phyloP scores from a whole-genome alignment of 352 stramenopile species.

The Lagenidium sp. region DNA sequence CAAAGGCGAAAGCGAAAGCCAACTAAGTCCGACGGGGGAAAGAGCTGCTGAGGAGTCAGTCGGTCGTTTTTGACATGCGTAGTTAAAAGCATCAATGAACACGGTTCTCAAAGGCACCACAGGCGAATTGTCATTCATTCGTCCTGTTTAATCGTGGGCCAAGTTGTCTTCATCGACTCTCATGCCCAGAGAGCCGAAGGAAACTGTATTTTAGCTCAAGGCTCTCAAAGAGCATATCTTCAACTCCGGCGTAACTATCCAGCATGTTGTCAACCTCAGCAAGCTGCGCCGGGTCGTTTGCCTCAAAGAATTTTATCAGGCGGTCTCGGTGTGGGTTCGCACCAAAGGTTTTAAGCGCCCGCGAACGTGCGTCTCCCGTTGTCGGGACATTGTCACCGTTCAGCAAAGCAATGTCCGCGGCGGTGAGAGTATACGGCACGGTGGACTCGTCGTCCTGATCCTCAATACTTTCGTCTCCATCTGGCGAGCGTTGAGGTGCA shows the following conservation, averaged over 20 bases:
- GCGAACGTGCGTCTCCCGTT: background rate
- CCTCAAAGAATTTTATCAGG: constrained; percentile 51
- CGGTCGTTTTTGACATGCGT: too few relatives aligned
- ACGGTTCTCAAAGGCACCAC: too few relatives aligned
- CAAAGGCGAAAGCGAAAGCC: constrained; percentile 40
- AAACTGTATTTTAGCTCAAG: constrained; percentile 82
- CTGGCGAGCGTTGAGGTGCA: background rate
- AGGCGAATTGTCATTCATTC: too few relatives aligned
- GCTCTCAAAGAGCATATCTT: constrained; percentile 69
- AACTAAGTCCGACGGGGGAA: too few relatives aligned
- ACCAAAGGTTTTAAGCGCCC: too few relatives aligned
- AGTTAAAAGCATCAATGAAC: too few relatives aligned
- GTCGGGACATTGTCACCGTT: constrained; percentile 31
- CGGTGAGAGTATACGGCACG: constrained; percentile 59
- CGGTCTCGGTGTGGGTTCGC: constrained; percentile 17
- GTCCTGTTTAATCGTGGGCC: background rate
- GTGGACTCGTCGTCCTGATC: constrained; percentile 8
- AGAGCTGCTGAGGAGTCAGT: too few relatives aligned
- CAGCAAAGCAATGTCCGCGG: constrained; percentile 60
- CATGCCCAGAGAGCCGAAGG: constrained; percentile 17
- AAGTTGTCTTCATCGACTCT: background rate
- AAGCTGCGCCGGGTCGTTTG: constrained; percentile 58
- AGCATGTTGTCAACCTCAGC: constrained; percentile 71
- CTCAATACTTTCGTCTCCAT: background rate
- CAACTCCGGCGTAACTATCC: constrained; percentile 57